Conservation (phyloP, 495 filamentous ascomycete genomes). For the Baudoinia panamericana region DNA sequence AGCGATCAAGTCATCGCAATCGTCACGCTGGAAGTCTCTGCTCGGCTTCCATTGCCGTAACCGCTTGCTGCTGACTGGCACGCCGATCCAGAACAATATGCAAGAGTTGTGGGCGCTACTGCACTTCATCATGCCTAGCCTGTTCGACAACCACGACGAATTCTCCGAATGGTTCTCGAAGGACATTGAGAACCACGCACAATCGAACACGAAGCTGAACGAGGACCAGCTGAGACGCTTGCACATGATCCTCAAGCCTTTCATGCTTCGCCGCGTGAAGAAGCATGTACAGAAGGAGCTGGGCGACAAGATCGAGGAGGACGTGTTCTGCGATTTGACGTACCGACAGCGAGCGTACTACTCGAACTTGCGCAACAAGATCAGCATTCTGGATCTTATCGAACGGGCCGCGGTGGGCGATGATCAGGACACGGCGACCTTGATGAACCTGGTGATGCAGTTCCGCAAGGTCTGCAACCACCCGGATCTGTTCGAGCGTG, state of each 20-base stretch:
- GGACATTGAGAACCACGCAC: slow-evolving; percentile 95
- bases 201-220: slow-evolving; percentile 96
- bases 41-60: slow-evolving; percentile 93
- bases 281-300: slow-evolving; percentile 98
- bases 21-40: slow-evolving; percentile 91
- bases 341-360: slow-evolving; percentile 97
- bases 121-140: slow-evolving; percentile 97
- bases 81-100: slow-evolving; percentile 99
- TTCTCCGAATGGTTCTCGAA: slow-evolving; percentile 99
- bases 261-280: slow-evolving; percentile 98
- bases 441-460: slow-evolving; percentile 99
- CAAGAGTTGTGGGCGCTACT: slow-evolving; percentile 95
- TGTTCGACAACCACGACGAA: slow-evolving; percentile 97
- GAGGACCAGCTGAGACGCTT: slow-evolving; percentile 92
- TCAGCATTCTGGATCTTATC: slow-evolving; percentile 96
- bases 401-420: slow-evolving; percentile 93
- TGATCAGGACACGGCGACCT: slow-evolving; percentile 81
- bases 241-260: slow-evolving; percentile 98
- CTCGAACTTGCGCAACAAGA: slow-evolving; percentile 78
- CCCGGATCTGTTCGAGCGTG: slow-evolving; percentile 90
- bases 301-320: slow-evolving; percentile 94
- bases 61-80: slow-evolving; percentile 85
- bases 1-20: slow-evolving; percentile 95
- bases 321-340: slow-evolving; percentile 91
- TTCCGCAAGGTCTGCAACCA: slow-evolving; percentile 99